These are phyloP conservation scores for Beauveria sp. DNA, from an alignment of 2,329 filamentous ascomycete species.

Conservation along the genomic window DNA sequence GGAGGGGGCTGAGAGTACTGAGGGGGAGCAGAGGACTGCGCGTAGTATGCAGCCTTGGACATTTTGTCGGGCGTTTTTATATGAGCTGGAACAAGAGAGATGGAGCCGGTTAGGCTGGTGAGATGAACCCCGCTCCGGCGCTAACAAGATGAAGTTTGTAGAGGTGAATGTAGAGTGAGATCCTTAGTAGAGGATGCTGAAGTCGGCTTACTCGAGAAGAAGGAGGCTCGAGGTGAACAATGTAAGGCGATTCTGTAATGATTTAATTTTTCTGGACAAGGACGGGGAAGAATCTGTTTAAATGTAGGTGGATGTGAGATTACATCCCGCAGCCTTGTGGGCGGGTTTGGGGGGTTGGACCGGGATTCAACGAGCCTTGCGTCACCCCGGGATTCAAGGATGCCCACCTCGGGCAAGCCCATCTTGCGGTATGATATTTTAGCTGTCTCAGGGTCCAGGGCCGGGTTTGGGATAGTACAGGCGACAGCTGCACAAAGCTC, in stretches of 20 bases:
- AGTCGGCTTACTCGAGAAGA: background rate
- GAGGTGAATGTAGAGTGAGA: background rate
- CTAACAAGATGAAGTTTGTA: background rate
- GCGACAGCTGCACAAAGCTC: background rate
- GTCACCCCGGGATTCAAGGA: background rate
- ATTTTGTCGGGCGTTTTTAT: background rate
- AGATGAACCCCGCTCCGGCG: conserved; percentile 5
- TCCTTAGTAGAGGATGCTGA: background rate
- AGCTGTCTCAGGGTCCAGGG: conserved; percentile 2
- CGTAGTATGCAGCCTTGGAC: conserved; percentile 9
- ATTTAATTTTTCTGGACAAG: background rate
- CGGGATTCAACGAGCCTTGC: conserved; percentile 7
- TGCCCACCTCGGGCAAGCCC: no score
- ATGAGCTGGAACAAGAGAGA: background rate
- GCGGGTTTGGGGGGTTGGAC: background rate
- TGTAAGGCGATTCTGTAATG: background rate
- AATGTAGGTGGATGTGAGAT: conserved; percentile 5
- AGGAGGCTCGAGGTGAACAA: background rate
- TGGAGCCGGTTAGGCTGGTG: background rate
- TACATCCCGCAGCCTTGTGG: conserved; percentile 4
- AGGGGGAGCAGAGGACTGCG: conserved; percentile 7
- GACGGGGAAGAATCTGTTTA: conserved; percentile 9
- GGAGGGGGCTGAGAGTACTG: conserved; percentile 10
- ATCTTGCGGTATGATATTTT: background rate
- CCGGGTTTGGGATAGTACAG: background rate